A percentile compares a stretch with the other conserved stretches of the same genome.
Conservation (phyloP, 2,329 filamentous ascomycete species). For the Paracorniculantispora psalliotae region DNA sequence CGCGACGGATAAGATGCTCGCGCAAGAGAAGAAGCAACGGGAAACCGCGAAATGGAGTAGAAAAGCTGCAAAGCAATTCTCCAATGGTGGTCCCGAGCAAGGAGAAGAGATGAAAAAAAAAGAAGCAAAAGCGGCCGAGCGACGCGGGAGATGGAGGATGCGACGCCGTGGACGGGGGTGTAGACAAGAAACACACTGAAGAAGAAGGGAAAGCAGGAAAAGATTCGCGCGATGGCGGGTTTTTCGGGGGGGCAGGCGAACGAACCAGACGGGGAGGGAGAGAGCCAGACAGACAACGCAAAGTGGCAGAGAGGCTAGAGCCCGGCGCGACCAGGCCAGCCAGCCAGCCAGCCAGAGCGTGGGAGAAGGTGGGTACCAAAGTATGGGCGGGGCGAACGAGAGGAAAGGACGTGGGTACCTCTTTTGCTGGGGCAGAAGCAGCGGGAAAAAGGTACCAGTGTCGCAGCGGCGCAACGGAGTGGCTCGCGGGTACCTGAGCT, state of each 20-base stretch:
- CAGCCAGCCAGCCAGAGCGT: too few relatives aligned
- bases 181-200: not conserved
- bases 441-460: not conserved
- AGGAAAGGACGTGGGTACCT: not conserved
- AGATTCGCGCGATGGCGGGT: conserved; percentile 10
- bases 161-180: conserved; percentile 5
- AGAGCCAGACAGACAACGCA: not conserved
- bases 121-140: conserved; percentile 12
- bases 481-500: not conserved
- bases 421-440: not conserved
- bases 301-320: too few relatives aligned
- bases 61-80: conserved; percentile 1
- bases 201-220: conserved; percentile 4
- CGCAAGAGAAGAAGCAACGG: not conserved
- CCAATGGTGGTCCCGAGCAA: not conserved
- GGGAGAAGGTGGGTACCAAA: not conserved
- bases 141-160: conserved; percentile 7
- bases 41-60: conserved; percentile 1
- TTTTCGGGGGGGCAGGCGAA: not conserved
- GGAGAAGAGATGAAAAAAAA: conserved; percentile 13
- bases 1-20: not conserved
- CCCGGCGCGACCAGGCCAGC: too few relatives aligned
- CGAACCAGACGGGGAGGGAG: not conserved
- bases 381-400: not conserved
- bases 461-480: not conserved